Percentiles rank a stretch among this genome's conserved stretches.
Evolutionary conservation across 2,329 filamentous ascomycete species (phyloP).

Genomic region (Cryoendolithus antarcticus): DNA sequence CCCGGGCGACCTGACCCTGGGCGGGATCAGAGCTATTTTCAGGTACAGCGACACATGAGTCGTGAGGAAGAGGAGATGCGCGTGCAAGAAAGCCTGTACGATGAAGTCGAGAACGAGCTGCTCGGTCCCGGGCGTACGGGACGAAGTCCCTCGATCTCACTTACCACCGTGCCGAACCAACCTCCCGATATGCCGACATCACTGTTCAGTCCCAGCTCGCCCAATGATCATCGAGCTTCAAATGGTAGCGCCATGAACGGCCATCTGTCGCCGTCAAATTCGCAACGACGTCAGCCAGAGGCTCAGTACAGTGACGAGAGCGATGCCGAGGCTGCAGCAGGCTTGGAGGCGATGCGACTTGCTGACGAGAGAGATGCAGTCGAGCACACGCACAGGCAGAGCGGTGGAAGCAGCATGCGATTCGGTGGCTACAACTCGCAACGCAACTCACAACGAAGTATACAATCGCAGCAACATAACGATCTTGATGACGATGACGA

Average conservation of each 20-base stretch:
- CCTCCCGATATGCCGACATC: conserved; percentile 11
- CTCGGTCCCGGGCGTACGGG: conserved; percentile 23
- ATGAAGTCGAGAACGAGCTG: conserved; percentile 43
- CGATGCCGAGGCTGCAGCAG: conserved; percentile 76
- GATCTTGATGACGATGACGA: conserved; percentile 56
- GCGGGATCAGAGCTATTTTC: conserved; percentile 28
- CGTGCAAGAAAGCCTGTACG: conserved; percentile 45
- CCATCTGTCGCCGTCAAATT: conserved; percentile 31
- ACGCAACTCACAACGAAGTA: conserved; percentile 19
- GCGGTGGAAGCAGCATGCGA: conserved; percentile 38
- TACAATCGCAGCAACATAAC: conserved; percentile 22
- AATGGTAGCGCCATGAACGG: conserved; percentile 28
- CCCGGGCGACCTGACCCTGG: conserved; percentile 39
- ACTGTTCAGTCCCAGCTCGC: conserved; percentile 13
- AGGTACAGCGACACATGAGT: conserved; percentile 12
- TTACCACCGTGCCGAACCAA: conserved; percentile 21
- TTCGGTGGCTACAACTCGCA: conserved; percentile 36
- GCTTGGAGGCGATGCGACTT: conserved; percentile 69
- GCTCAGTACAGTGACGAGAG: conserved; percentile 56
- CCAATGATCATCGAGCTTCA: conserved; percentile 9
- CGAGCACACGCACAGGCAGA: conserved; percentile 46
- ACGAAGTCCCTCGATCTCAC: conserved; percentile 25
- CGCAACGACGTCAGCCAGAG: conserved; percentile 32
- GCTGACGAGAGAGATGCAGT: conserved; percentile 65
- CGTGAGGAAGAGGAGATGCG: conserved; percentile 17